Base-by-base conservation (phyloP, 1,284 basidiomycete genomes). In the Pisolithus thermaeus region DNA sequence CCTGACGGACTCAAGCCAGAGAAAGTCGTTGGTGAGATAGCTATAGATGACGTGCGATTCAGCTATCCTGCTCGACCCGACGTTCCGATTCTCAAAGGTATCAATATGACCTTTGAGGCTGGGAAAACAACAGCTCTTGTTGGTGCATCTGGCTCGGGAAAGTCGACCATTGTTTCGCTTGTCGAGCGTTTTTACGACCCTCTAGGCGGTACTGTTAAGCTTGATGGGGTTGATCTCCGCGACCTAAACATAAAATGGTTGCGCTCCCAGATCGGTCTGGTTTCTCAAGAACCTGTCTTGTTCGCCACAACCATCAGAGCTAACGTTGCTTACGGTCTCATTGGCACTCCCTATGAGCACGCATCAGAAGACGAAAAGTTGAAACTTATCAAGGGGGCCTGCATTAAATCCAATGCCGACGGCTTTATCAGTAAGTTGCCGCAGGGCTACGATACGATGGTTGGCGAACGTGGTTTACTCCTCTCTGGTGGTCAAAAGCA, bases 401-500 rank as follows among this genome's bases (percentile, higher is more conserved):
- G 90, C 58, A 73, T 92, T 68, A 90, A 92, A 65, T 86, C 94
- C 16, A 97, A 97, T 61, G 94, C 93, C 1, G 88, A 96, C 61
- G 85, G 85, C 1, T 97, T 97, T 70, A 87, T 97, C 61, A 74
- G 74, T 52, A 90, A 90, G 62, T 74, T 96, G 7, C 93, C 94
- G 1, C 68, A 85, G 3, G 90, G 90, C 1, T 97, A 96, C 65
- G 86, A 95, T 48, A 97, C 95, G 3, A 75, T 91, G 71, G 92
- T 97, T 51, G 95, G 94, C 42, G 94, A 97, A 67, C 84, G 92
- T 51, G 95, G 93, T 2, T 93, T 94, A 78, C 73, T 96, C 43
- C 74, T 97, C 0, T 90, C 86, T 22, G 94, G 94, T 56, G 94
- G 94, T 20, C 94, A 97, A 78, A 87, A 95, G 77, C 84, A 96